Evolutionary conservation across 805 yeast species (phyloP), one percentile per base, ranked within the genome.

Genomic region (Blastobotrys parvus): DNA sequence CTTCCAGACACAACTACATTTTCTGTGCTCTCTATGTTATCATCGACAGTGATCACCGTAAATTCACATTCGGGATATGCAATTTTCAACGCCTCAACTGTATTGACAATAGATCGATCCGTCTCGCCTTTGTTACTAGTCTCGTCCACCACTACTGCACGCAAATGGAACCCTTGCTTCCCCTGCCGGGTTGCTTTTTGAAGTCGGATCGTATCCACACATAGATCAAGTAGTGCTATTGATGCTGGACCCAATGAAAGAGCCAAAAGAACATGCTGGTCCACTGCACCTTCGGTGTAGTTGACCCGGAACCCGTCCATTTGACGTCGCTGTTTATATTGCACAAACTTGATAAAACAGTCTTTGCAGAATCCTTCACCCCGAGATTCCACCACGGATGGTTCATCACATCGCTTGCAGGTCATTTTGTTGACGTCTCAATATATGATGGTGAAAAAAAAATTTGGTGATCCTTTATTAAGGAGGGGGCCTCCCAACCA

Each of bases 271-370:
- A 81, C 71, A 25, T 63, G 71, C 15, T 73, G 77, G 11, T 58
- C 65, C 35, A 57, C 46, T 3, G 63, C 65, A 15, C 65, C 64
- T 11, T 75, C 77, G 67, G 62, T 63, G 45, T 72, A 87, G 53
- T 79, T 74, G 18, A 83, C 89, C 56, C 85, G 83, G 63, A 74
- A 88, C 43, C 70, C 75, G 11, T 83, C 88, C 87, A 90, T 78
- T 55, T 73, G 82, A 55, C 82, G 83, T 48, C 95, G 70, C 61
- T 85, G 88, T 59, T 89, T 89, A 19, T 85, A 80, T 45, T 81
- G 71, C 30, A 89, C 69, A 57, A 86, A 89, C 46, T 78, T 71
- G 17, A 73, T 57, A 53, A 86, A 90, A 60, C 97, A 89, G 2
- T 49, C 44, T 20, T 66, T 61, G 62, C 94, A 84, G 45, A 81